Evolutionary conservation across 805 yeast genomes (phyloP).

Genomic region (Monosporozyma aerobia): DNA sequence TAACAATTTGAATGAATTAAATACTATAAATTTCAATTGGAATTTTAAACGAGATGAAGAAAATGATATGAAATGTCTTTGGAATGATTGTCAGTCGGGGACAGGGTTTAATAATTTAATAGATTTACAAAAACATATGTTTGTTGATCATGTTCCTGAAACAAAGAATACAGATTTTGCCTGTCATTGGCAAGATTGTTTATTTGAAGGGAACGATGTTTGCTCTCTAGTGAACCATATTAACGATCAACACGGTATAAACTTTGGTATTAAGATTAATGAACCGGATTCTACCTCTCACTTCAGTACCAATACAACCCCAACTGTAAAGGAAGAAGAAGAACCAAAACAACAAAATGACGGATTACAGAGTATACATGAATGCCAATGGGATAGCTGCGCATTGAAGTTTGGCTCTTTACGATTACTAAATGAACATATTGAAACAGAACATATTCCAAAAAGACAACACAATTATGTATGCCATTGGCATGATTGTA

Average conservation of each 20-base stretch:
- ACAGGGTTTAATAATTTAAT: slow-evolving; percentile 29
- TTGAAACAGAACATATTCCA: slow-evolving; percentile 60
- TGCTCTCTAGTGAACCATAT: slow-evolving; percentile 52
- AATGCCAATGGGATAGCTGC: slow-evolving; percentile 38
- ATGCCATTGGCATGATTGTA: slow-evolving; percentile 77
- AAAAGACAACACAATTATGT: slow-evolving; percentile 59
- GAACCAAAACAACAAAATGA: not conserved
- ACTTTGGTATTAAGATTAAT: slow-evolving; percentile 23
- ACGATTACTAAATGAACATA: slow-evolving; percentile 61
- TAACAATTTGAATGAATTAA: slow-evolving; percentile 1
- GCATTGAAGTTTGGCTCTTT: slow-evolving; percentile 39
- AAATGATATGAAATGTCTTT: slow-evolving; percentile 42
- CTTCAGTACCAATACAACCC: not conserved
- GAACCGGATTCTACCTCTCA: slow-evolving; percentile 6
- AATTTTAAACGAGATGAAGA: slow-evolving; percentile 20
- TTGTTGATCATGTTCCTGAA: slow-evolving; percentile 37
- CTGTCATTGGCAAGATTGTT: slow-evolving; percentile 76
- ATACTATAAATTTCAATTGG: slow-evolving; percentile 38
- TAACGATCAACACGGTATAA: slow-evolving; percentile 37
- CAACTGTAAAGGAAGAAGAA: not conserved
- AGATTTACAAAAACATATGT: slow-evolving; percentile 43
- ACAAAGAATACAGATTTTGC: not conserved
- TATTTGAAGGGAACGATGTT: slow-evolving; percentile 44
- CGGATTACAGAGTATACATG: not conserved
- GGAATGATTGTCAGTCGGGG: slow-evolving; percentile 52